Evolutionary conservation across 192 early-diverging fungal species (phyloP), one percentile per base, ranked within the genome.

Genomic region (Umbelopsis sp.): DNA sequence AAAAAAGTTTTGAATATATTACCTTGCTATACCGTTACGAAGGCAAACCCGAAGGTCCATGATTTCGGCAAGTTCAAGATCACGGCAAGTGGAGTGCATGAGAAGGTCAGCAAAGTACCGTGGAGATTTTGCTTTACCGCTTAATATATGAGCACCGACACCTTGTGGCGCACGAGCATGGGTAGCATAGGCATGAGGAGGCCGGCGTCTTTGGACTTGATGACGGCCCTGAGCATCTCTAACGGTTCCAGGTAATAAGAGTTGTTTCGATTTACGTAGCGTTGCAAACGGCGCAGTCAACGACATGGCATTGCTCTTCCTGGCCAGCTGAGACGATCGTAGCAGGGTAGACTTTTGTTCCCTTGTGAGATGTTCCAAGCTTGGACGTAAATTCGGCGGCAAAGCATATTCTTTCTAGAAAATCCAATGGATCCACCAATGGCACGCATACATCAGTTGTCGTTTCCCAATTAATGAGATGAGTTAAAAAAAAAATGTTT

Each of bases 31-130:
- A 22, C 70, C 77, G 21, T 53, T 78, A 43, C 77, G 68, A 17
- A 78, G 41, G 29, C 52, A 78, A 1, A 78, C 77, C 2, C 77
- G 49, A 21, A 78, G 45, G 43, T 78, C 77, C 22, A 66, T 38
- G 3, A 78, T 53, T 17, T 78, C 69, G 14, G 62, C 47, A 21
- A 74, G 68, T n/a, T 78, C 71, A 12, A 78, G 65, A 16, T 78
- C 72, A 29, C 77, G 67, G 56, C 56, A 62, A 34, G 56, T 62
- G 20, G 56, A 62, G 31, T 62, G 56, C 56, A 62, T 62, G 0
- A 62, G 31, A 62, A 62, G 56, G 29, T 62, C 56, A 32, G 56
- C 56, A 62, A 62, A 62, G 4, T 62, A 62, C 7, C 56, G 31
- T 29, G 56, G 56, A 14, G 56, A 62, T 32, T 62, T 62, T 29